Evolutionary conservation across 768 basidiomycete genomes (phyloP).

Genomic region (Infundibulicybe gibba): DNA sequence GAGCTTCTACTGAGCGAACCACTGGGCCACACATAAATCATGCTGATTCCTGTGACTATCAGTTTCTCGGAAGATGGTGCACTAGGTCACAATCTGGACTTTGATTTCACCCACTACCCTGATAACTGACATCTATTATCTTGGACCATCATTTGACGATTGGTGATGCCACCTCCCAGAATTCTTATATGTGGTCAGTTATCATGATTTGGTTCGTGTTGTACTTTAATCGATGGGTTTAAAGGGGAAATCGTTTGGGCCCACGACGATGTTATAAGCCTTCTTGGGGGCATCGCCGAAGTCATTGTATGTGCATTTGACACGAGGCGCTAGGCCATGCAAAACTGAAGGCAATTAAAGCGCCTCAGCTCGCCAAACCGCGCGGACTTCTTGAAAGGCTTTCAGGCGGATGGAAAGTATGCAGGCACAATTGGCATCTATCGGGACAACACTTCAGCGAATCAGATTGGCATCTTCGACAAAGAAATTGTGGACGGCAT

Average conservation of each 20-base stretch:
- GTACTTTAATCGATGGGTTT: background rate
- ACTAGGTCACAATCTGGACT: background rate
- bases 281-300: conserved; percentile 68
- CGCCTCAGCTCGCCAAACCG: conserved; percentile 56
- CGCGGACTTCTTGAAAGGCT: conserved; percentile 63
- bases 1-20: too few species aligned
- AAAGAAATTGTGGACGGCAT: conserved; percentile 70
- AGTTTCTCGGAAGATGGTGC: background rate
- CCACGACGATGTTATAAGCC: conserved; percentile 61
- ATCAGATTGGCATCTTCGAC: conserved; percentile 74
- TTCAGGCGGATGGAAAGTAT: conserved; percentile 70
- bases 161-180: conserved; percentile 10
- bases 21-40: too few species aligned
- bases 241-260: conserved; percentile 81
- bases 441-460: conserved; percentile 65
- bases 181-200: conserved; percentile 24
- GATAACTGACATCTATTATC: too few species aligned
- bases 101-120: too few species aligned
- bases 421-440: conserved; percentile 72
- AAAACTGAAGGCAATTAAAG: conserved; percentile 13
- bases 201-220: background rate
- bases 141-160: too few species aligned
- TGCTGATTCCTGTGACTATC: too few species aligned
- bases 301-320: conserved; percentile 50
- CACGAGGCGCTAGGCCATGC: too few species aligned